Evolutionary conservation across 2,329 filamentous ascomycete genomes (phyloP), one percentile per base, ranked within the genome.

Genomic region (Beauveria varroae): DNA sequence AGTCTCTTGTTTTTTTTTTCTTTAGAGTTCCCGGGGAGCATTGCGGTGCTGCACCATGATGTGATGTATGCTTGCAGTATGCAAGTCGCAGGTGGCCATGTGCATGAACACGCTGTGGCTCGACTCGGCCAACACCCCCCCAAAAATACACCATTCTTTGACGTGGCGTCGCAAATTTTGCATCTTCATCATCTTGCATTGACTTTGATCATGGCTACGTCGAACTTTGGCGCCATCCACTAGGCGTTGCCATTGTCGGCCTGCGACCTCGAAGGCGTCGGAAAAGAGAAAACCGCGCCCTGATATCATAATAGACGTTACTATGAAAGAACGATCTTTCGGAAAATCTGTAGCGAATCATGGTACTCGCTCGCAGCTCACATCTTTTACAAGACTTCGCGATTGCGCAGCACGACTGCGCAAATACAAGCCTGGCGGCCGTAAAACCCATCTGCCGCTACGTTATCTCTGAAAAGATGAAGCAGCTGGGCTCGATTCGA

Each of bases 101-200:
- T 72, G 72, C 70, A 77, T 76, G 60, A 77, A 76, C 3, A 78
- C 65, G 56, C 74, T 76, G 63, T 74, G 76, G 1, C 64, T 73
- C 6, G 61, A 63, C 6, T 67, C 71, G 18, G 72, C 69, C 26
- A 63, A 28, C 69, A 73, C 9, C 74, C 74, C n/a, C n/a, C n/a
- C n/a, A n/a, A n/a, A n/a, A n/a, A n/a, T 73, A 70, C 16, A 76
- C 62, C 4, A 77, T 70, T 26, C 77, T 75, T 5, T 70, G 37
- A 56, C 3, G 68, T 67, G n/a, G 68, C 68, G 10, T 63, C 66
- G 8, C 75, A 8, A 5, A 44, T 74, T 46, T 67, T 12, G 30
- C 30, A 34, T 68, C 41, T 71, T 68, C 68, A 76, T 69, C 41
- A 71, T 71, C 16, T 72, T 64, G 22, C 68, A 65, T 60, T 76